These are phyloP conservation scores for Endocalyx cinctus DNA, from an alignment of 2,329 filamentous ascomycete species.

Conservation along the genomic window DNA sequence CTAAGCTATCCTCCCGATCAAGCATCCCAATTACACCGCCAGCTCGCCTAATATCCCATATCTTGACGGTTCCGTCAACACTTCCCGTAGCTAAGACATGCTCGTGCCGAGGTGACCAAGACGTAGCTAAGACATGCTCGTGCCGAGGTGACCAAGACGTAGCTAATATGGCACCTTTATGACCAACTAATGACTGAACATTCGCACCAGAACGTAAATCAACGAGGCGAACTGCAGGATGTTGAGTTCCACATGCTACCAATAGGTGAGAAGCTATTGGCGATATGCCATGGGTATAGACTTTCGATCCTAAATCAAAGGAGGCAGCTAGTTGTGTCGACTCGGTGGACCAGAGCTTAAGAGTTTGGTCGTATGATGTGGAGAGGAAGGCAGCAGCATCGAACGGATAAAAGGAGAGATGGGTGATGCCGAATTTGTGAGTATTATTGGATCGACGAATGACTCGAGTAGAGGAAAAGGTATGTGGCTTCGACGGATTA, in stretches of 20 bases:
- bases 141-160: conserved; percentile 77
- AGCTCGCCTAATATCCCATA: conserved; percentile 84
- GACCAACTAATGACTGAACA: conserved; percentile 66
- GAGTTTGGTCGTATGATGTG: conserved; percentile 70
- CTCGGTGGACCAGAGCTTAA: conserved; percentile 71
- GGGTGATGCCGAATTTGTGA: conserved; percentile 70
- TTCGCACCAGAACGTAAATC: conserved; percentile 79
- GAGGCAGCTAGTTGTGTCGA: conserved; percentile 56
- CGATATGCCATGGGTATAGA: conserved; percentile 76
- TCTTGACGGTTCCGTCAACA: conserved; percentile 74
- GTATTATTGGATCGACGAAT: conserved; percentile 40
- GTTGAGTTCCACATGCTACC: conserved; percentile 83
- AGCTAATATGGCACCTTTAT: conserved; percentile 62
- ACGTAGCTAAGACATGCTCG: conserved; percentile 71
- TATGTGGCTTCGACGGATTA: conserved; percentile 40
- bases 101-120: conserved; percentile 79
- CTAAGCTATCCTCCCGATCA: conserved; percentile 78
- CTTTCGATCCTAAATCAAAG: conserved; percentile 63
- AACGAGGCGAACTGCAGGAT: conserved; percentile 77
- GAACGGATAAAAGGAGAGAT: conserved; percentile 74
- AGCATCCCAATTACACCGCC: conserved; percentile 71
- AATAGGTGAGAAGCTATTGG: conserved; percentile 68
- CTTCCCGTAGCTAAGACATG: conserved; percentile 79
- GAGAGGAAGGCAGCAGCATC: conserved; percentile 72
- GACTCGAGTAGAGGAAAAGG: conserved; percentile 50